Base-by-base conservation (phyloP, 1,284 basidiomycete species). In the Kalmanozyma brasiliensis region DNA sequence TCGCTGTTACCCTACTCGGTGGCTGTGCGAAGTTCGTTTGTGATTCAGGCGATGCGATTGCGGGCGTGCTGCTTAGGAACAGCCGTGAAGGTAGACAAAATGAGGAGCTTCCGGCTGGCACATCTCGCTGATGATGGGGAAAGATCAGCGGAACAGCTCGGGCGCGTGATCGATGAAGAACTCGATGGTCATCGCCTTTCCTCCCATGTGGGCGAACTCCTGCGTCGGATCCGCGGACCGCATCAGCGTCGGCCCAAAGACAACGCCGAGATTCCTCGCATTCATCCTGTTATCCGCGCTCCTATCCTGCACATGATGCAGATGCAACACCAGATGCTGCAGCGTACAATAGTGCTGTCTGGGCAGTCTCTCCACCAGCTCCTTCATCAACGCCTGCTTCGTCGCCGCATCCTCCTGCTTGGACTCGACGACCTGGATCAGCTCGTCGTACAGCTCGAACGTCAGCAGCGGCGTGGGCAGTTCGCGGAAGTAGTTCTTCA, bases 241-340 rank as follows among this genome's bases (percentile, higher is more conserved):
- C 89, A 98, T 92, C 20, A 98, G 85, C 0, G 95, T 98, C 8
- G 95, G 95, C 73, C 96, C 96, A 84, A 98, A 98, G 37, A 99
- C 94, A n/a, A 98, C 93, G n/a, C 96, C 96, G 19, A 99, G 84
- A 78, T 98, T 99, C 67, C 93, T 88, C 4, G 93, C 90, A 46
- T 89, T 93, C 96, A 99, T 98, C 49, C 94, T 86, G 82, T 98
- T 99, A 59, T 86, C 85, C 22, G 89, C 88, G 29, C 55, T 59
- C 22, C 73, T 49, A 24, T 71, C 51, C 52, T 73, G 73, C 3
- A 82, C 76, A 10, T 70, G 58, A 78, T 94, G 85, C 26, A 99
- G 85, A 84, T 99, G 96, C 20, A 92, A 84, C 88, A 97, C 91
- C 22, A 99, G 86, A 52, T 86, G 83, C 49, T 89, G 86, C 32